These are phyloP conservation scores for Ulmus americana DNA, from an alignment of 331 rosid genomes.

Conservation along the genomic window DNA sequence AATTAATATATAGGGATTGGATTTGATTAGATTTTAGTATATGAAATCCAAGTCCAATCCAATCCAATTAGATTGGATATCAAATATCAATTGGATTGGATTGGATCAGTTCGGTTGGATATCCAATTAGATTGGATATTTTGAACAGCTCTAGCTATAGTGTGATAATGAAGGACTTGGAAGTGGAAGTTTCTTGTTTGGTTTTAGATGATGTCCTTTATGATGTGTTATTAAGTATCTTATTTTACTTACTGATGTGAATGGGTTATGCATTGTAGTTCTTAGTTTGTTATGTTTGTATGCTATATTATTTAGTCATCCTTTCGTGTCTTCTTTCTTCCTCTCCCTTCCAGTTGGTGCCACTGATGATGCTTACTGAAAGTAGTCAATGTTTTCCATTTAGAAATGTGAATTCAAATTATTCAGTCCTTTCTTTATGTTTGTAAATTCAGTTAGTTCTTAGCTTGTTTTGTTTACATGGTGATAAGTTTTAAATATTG, in stretches of 20 bases:
- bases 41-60: too few species aligned
- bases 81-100: too few species aligned
- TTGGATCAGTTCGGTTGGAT: too few species aligned
- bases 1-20: too few species aligned
- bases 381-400: not conserved
- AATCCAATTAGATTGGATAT: too few species aligned
- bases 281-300: not conserved
- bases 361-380: not conserved
- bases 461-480: not conserved
- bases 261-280: not conserved
- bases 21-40: too few species aligned
- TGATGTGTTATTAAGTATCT: not conserved
- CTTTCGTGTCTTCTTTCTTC: not conserved
- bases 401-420: not conserved
- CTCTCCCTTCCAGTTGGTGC: not conserved
- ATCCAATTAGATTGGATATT: too few species aligned
- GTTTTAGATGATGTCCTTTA: not conserved
- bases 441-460: not conserved
- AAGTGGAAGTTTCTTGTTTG: not conserved
- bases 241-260: not conserved
- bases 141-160: too few species aligned
- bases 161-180: conserved; percentile 3
- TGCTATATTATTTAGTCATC: not conserved
- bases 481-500: not conserved
- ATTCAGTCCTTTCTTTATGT: not conserved